phyloP scores from a whole-genome alignment of 208 protist genomes.

The Wallacemonas collosoma region DNA sequence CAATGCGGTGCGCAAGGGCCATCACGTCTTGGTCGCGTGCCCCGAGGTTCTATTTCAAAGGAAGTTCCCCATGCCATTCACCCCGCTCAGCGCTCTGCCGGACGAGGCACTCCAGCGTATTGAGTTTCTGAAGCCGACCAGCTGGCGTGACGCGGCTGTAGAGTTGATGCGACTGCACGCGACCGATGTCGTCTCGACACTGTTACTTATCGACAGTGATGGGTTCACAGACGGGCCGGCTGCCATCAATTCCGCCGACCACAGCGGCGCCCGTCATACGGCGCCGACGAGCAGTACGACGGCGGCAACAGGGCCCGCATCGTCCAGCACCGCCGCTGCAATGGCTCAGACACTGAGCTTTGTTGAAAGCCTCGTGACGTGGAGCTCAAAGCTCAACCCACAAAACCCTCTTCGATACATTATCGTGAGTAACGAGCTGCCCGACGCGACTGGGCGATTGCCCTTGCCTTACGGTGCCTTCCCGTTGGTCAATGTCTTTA shows the following conservation, averaged over 20 bases:
- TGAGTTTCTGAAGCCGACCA: slow-evolving; percentile 59
- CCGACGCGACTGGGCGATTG: slow-evolving; percentile 12
- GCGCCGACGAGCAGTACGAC: no score
- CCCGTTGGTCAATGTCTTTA: slow-evolving; percentile 45
- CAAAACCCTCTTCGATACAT: slow-evolving; percentile 38
- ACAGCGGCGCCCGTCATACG: no score
- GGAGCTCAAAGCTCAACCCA: not conserved
- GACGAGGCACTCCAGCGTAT: slow-evolving; percentile 43
- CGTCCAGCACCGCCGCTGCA: not conserved
- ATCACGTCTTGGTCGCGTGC: slow-evolving; percentile 50
- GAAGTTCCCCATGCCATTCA: slow-evolving; percentile 70
- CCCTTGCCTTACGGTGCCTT: slow-evolving; percentile 52
- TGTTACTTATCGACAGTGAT: slow-evolving; percentile 64
- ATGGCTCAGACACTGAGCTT: slow-evolving; percentile 12
- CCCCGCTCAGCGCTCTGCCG: slow-evolving; percentile 34
- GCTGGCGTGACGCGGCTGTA: slow-evolving; percentile 28
- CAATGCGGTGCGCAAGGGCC: slow-evolving; percentile 35
- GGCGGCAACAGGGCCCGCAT: no score
- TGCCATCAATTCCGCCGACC: no score
- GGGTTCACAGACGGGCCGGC: slow-evolving; percentile 35
- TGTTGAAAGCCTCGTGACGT: slow-evolving; percentile 2
- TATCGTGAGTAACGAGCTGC: slow-evolving; percentile 44
- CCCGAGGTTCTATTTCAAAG: slow-evolving; percentile 44
- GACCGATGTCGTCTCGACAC: slow-evolving; percentile 26
- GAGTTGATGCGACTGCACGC: slow-evolving; percentile 46